phyloP scores from a whole-genome alignment of 139 green algal species.

The Asterochloris sp. region DNA sequence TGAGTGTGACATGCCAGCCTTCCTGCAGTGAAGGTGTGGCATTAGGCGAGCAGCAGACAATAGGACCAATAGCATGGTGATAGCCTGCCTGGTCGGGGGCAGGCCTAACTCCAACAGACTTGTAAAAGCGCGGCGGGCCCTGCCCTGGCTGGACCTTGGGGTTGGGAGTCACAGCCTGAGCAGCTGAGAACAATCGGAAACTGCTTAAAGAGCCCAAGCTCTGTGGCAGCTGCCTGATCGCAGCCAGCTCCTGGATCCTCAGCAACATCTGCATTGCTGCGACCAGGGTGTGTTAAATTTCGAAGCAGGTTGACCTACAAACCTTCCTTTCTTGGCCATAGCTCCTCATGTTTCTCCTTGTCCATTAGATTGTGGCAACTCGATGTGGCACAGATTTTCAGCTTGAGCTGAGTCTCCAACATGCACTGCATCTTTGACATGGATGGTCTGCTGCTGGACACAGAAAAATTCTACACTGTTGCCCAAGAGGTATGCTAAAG shows the following conservation, averaged over 20 bases:
- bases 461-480: slow-evolving; percentile 74
- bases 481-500: slow-evolving; percentile 33
- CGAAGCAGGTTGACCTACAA: too few species aligned
- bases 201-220: neutral
- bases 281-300: too few species aligned
- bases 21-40: neutral
- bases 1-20: slow-evolving; percentile 12
- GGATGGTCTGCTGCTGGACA: slow-evolving; percentile 83
- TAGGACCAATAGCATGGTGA: neutral
- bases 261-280: neutral
- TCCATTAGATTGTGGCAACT: too few species aligned
- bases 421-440: slow-evolving; percentile 49
- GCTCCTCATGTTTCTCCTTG: too few species aligned
- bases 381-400: too few species aligned
- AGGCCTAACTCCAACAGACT: slow-evolving; percentile 6
- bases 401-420: neutral
- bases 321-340: too few species aligned
- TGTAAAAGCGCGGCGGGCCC: slow-evolving; percentile 1
- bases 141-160: neutral
- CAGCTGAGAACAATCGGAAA: neutral
- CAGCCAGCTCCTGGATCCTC: neutral
- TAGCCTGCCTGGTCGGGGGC: neutral
- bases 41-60: neutral
- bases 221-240: neutral
- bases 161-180: neutral